Evolutionary conservation across 2,329 filamentous ascomycete species (phyloP).

Genomic region (Penicillium psychrosexuale): DNA sequence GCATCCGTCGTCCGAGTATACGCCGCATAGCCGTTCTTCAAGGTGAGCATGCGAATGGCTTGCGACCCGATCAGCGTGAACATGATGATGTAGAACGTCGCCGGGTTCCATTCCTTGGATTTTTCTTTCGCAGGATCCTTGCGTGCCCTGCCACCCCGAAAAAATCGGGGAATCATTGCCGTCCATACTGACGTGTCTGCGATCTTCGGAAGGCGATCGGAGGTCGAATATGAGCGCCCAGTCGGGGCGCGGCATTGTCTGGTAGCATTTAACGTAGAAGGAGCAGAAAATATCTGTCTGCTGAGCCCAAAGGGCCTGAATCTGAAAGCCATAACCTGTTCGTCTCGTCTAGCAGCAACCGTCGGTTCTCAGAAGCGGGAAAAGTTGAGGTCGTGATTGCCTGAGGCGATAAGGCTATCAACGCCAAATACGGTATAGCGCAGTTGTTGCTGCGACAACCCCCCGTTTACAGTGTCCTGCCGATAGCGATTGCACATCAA

Average conservation of each 20-base stretch:
- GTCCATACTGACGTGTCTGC: conserved; percentile 64
- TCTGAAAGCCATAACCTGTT: conserved; percentile 18
- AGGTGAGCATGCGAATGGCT: conserved; percentile 83
- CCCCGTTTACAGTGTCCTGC: conserved; percentile 15
- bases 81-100: conserved; percentile 77
- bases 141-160: conserved; percentile 38
- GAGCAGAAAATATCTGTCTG: conserved; percentile 1
- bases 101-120: conserved; percentile 71
- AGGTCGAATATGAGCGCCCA: conserved; percentile 20
- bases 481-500: conserved; percentile 24
- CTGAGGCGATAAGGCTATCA: conserved; percentile 15
- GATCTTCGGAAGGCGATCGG: conserved; percentile 41
- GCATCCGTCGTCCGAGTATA: conserved; percentile 75
- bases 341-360: neutral
- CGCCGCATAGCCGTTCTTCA: conserved; percentile 71
- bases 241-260: conserved; percentile 5
- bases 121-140: conserved; percentile 38
- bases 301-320: conserved; percentile 16
- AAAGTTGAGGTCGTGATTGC: conserved; percentile 7
- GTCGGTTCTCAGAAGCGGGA: conserved; percentile 4
- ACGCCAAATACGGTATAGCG: conserved; percentile 19
- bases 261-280: conserved; percentile 1
- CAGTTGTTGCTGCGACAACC: conserved; percentile 34
- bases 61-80: conserved; percentile 90
- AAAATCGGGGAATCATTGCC: conserved; percentile 62